Evolutionary conservation across 139 green algal species (phyloP).

Genomic region (Limnomonas spitsbergensis): DNA sequence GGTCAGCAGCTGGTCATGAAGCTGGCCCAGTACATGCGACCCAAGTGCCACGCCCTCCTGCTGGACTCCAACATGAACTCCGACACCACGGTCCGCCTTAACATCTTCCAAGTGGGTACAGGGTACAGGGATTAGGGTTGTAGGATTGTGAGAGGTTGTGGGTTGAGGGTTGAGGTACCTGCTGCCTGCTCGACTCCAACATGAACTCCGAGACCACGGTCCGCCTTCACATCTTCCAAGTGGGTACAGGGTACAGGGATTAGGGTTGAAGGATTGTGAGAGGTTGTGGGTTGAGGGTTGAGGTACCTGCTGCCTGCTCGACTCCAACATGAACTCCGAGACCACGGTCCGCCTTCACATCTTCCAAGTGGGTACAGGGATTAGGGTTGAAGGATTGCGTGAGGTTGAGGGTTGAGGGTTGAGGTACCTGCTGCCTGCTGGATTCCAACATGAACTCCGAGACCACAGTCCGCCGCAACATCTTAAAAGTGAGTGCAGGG

Average conservation of each 20-base stretch:
- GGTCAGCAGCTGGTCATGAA: constrained; percentile 46
- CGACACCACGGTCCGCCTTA: constrained; percentile 64
- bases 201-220: constrained; percentile 74
- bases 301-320: constrained; percentile 57
- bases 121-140: too few species aligned
- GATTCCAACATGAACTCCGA: constrained; percentile 75
- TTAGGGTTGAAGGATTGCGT: too few species aligned
- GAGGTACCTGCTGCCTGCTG: constrained; percentile 51
- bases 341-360: constrained; percentile 80
- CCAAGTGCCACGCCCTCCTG: constrained; percentile 83
- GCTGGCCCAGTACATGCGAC: constrained; percentile 77
- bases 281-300: too few species aligned
- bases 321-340: constrained; percentile 71
- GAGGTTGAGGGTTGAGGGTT: too few species aligned
- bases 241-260: constrained; percentile 14
- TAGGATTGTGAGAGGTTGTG: too few species aligned
- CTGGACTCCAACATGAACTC: constrained; percentile 81
- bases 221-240: constrained; percentile 84
- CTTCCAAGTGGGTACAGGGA: constrained; percentile 69
- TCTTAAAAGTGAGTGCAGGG: constrained; percentile 76
- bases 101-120: constrained; percentile 82
- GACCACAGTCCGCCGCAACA: constrained; percentile 74
- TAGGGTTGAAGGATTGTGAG: too few species aligned
- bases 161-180: neutral
- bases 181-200: constrained; percentile 70